Base-by-base conservation (phyloP, 352 stramenopile species). In the Pythium rhizo-oryzae region DNA sequence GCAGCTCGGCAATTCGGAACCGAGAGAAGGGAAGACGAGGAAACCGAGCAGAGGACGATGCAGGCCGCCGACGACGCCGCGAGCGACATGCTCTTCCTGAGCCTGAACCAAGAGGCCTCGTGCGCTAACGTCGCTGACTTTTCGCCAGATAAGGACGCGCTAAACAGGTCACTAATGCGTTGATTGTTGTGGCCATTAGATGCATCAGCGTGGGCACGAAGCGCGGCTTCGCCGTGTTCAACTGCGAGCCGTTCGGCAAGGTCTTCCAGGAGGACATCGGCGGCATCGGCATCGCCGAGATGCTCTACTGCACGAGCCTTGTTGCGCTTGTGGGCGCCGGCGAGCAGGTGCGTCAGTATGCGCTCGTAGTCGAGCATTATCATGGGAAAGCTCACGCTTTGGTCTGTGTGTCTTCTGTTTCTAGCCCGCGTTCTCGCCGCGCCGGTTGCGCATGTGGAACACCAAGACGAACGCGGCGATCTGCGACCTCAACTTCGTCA, bases 231-330 rank as follows among this genome's bases (percentile, higher is more conserved):
- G 74, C 77, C 53, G 94, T 98, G 60, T 98, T 97, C 87, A 97
- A 96, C 60, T 97, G 90, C 71, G 85, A 97, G 77, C 92, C 92
- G 0, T 98, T 98, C 64, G 87, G 85, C 13, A 92, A 94, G 65
- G 90, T 82, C 59, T 97, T 98, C 68, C 78, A 96, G 53, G 85
- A 96, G 67, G 72, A 80, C 4, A 92, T 96, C 28, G 92, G 92
- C 23, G 92, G 92, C 41, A 96, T 98, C 18, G 87, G 87, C 24
- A 89, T 97, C 63, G 89, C 90, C 9, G 91, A 98, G 68, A 98
- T 98, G 92, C 83, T 98, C 51, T 98, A 97, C 70, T 97, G 89
- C 69, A 97, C 92, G 35, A 97, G 90, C 62, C 72, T 98, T 19
- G 88, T 98, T n/a, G 91, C 89, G 58, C 83, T 98, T 25, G 92